Conservation (phyloP, 192 early-diverging fungal genomes). For the Coemansia sp. region DNA sequence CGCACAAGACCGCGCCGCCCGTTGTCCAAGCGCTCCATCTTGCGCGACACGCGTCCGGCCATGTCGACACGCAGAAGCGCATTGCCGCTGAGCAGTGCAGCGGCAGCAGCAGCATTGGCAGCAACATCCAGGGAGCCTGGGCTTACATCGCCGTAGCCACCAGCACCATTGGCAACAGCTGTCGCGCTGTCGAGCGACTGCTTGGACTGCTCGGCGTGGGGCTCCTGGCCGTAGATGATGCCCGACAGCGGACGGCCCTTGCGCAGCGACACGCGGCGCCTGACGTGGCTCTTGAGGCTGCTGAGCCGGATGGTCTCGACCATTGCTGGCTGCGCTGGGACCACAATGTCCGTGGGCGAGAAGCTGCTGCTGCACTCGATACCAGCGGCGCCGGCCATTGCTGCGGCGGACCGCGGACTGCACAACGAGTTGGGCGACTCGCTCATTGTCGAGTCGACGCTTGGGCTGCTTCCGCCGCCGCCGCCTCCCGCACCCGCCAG, state of each 20-base stretch:
- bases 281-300: conserved; percentile 47
- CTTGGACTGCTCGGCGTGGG: not conserved
- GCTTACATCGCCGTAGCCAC: not conserved
- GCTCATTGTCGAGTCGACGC: not conserved
- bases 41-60: conserved; percentile 69
- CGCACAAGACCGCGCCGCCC: conserved; percentile 65
- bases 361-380: conserved; percentile 14
- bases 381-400: conserved; percentile 1
- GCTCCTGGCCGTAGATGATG: conserved; percentile 18
- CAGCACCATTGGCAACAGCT: not conserved
- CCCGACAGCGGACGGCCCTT: conserved; percentile 52
- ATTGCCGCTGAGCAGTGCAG: conserved; percentile 9
- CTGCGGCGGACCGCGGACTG: conserved; percentile 18
- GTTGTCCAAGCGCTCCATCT: conserved; percentile 68
- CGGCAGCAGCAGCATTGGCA: not conserved
- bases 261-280: conserved; percentile 44
- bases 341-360: conserved; percentile 22
- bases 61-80: conserved; percentile 60
- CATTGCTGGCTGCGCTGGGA: conserved; percentile 24
- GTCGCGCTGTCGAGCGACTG: conserved; percentile 1
- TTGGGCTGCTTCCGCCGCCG: not conserved
- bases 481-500: conserved; percentile 15
- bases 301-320: conserved; percentile 50
- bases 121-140: not conserved
- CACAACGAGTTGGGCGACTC: conserved; percentile 3